A percentile compares a stretch with the other conserved stretches of the same genome.
Evolutionary conservation across 768 basidiomycete species (phyloP).

Genomic region (Tricholoma sp.): DNA sequence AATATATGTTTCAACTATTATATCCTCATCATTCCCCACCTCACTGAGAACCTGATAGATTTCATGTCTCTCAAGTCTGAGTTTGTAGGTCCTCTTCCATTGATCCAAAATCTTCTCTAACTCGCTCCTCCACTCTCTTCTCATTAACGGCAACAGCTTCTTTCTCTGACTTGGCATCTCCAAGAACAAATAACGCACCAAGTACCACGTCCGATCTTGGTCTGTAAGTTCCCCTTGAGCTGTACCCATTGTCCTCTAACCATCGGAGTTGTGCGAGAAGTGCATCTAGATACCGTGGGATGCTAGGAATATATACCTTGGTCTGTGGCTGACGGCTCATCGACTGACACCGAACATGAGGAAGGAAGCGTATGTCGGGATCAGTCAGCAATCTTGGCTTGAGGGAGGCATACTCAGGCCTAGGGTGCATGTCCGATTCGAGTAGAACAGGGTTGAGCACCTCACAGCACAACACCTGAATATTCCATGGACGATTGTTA

Average conservation of each 20-base stretch:
- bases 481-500: background rate
- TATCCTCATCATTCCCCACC: background rate
- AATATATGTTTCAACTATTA: background rate
- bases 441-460: no score
- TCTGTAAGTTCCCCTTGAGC: conserved; percentile 1
- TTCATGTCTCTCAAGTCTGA: background rate
- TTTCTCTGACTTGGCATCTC: no score
- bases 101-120: conserved; percentile 13
- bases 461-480: conserved; percentile 2
- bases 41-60: background rate
- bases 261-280: conserved; percentile 10
- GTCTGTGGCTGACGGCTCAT: conserved; percentile 8
- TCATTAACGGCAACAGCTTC: no score
- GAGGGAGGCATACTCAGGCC: conserved; percentile 7
- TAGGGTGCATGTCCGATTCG: conserved; percentile 13
- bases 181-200: no score
- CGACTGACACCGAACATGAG: conserved; percentile 12
- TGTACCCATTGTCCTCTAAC: conserved; percentile 10
- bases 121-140: conserved; percentile 8
- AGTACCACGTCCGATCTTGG: background rate
- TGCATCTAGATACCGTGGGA: conserved; percentile 9
- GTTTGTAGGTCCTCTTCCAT: conserved; percentile 9
- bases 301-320: conserved; percentile 3
- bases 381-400: conserved; percentile 13
- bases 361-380: conserved; percentile 8